Conservation (phyloP, 2,329 filamentous ascomycete species). For the Scopulariopsis brevicaulis region DNA sequence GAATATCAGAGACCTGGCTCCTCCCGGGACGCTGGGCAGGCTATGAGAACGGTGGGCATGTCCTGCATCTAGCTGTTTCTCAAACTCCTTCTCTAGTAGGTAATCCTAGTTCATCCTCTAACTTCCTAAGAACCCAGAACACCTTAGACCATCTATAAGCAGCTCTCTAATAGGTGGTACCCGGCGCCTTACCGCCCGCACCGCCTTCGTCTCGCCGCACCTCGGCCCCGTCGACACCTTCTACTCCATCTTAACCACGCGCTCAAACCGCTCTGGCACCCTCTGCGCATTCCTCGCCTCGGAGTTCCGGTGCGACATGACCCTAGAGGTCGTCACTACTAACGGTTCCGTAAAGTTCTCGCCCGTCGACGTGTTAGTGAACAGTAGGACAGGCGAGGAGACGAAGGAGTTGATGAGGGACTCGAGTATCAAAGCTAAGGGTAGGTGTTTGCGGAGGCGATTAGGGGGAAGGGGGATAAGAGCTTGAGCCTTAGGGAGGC, state of each 20-base stretch:
- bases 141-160: no score
- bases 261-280: constrained; percentile 42
- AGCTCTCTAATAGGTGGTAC: no score
- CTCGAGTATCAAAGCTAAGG: constrained; percentile 45
- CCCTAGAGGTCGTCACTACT: constrained; percentile 47
- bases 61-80: no score
- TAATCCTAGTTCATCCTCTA: no score
- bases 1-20: no score
- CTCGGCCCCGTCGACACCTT: constrained; percentile 58
- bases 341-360: constrained; percentile 39
- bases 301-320: constrained; percentile 31
- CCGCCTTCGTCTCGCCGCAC: constrained; percentile 39
- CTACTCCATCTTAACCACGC: constrained; percentile 43
- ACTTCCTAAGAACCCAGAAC: no score
- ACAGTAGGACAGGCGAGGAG: constrained; percentile 16
- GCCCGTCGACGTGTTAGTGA: constrained; percentile 30
- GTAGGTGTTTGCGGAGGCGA: constrained; percentile 45
- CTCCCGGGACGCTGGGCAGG: no score
- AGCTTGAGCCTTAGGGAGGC: constrained; percentile 46
- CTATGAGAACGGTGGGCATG: no score
- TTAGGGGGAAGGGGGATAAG: constrained; percentile 36
- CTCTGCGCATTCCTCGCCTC: constrained; percentile 48
- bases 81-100: no score
- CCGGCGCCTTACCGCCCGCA: constrained; percentile 46
- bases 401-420: constrained; percentile 30